Conservation (phyloP, 1,284 basidiomycete species). For the Ganoderma multipileum region DNA sequence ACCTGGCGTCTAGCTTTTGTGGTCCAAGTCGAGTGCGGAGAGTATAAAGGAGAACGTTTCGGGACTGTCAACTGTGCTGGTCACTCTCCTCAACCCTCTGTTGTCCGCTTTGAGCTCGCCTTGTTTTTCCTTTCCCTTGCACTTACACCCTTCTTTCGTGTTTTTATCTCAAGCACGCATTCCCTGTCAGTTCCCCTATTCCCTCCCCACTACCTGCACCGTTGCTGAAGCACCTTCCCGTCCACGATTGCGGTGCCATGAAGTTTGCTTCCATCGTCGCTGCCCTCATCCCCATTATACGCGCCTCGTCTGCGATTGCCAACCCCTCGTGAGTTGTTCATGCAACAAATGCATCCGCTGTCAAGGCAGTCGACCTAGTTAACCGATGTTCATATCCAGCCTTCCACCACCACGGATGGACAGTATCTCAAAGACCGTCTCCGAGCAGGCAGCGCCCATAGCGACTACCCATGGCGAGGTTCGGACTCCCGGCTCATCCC, state of each 20-base stretch:
- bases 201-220: too few species aligned
- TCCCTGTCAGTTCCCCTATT: too few species aligned
- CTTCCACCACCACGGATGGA: background rate
- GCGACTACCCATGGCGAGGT: slow-evolving; percentile 37
- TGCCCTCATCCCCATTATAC: background rate
- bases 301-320: background rate
- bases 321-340: background rate
- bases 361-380: background rate
- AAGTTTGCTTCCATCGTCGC: background rate
- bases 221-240: too few species aligned
- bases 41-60: too few species aligned
- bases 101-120: too few species aligned
- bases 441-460: slow-evolving; percentile 14
- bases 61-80: too few species aligned
- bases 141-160: too few species aligned
- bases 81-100: too few species aligned
- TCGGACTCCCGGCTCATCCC: slow-evolving; percentile 37
- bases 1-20: too few species aligned
- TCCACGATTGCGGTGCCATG: background rate
- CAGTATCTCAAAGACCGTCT: background rate
- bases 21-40: too few species aligned
- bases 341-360: background rate
- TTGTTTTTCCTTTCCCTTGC: too few species aligned
- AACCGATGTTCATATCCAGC: background rate
- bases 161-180: too few species aligned